These are phyloP conservation scores for Amphichorda felina DNA, from an alignment of 2,329 filamentous ascomycete genomes.

Conservation along the genomic window DNA sequence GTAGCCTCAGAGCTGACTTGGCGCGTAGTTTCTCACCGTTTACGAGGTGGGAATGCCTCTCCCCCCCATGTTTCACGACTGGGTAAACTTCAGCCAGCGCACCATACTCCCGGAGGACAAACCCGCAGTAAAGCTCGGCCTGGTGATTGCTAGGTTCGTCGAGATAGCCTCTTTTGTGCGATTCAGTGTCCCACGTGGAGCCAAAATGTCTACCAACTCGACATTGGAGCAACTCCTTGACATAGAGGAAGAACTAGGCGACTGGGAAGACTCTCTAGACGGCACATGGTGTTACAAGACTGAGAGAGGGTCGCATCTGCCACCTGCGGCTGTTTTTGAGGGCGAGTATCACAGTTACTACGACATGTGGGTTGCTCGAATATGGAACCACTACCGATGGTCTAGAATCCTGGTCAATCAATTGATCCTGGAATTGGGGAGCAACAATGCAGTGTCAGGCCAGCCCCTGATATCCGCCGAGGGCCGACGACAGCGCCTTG, in stretches of 20 bases:
- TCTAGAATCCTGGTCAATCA: slow-evolving; percentile 41
- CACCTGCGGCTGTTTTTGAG: slow-evolving; percentile 32
- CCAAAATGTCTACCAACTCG: slow-evolving; percentile 17
- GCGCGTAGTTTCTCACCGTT: slow-evolving; percentile 29
- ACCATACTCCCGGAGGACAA: slow-evolving; percentile 22
- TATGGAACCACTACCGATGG: slow-evolving; percentile 50
- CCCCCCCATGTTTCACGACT: slow-evolving; percentile 29
- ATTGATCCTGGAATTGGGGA: slow-evolving; percentile 29
- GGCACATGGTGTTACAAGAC: slow-evolving; percentile 24
- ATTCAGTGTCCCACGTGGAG: slow-evolving; percentile 22
- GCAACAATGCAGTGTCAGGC: slow-evolving; percentile 25
- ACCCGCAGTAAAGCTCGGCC: slow-evolving; percentile 27
- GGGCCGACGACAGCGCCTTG: slow-evolving; percentile 17
- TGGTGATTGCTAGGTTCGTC: slow-evolving; percentile 25
- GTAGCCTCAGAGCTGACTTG: background rate
- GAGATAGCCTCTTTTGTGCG: slow-evolving; percentile 23
- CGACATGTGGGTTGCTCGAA: slow-evolving; percentile 38
- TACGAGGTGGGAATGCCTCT: slow-evolving; percentile 25
- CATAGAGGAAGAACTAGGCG: slow-evolving; percentile 25
- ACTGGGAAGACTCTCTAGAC: slow-evolving; percentile 22
- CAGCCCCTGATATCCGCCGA: slow-evolving; percentile 15
- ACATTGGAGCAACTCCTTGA: slow-evolving; percentile 25
- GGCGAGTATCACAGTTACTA: slow-evolving; percentile 42
- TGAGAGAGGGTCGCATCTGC: slow-evolving; percentile 17
- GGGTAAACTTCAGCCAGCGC: slow-evolving; percentile 23